phyloP scores from a whole-genome alignment of 495 filamentous ascomycete genomes.

The Copromyces sp. region DNA sequence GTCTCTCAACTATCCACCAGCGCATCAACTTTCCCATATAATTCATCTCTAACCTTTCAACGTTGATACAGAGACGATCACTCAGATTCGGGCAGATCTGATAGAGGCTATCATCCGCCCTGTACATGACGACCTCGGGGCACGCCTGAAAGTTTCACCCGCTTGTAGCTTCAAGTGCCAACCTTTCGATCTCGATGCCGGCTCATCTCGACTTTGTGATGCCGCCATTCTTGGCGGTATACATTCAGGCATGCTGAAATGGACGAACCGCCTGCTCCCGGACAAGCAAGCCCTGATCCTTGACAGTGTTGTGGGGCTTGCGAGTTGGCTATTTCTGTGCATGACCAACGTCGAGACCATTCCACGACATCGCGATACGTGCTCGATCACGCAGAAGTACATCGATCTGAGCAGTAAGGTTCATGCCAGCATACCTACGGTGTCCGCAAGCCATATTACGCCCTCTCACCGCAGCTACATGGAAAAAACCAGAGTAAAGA shows the following conservation, averaged over 20 bases:
- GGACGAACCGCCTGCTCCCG: neutral
- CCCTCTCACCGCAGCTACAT: neutral
- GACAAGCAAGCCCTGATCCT: neutral
- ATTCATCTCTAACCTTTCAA: neutral
- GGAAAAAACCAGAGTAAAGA: neutral
- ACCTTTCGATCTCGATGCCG: neutral
- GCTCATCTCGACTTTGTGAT: neutral
- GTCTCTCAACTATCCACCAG: neutral
- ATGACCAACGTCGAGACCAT: neutral
- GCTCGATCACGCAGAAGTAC: neutral
- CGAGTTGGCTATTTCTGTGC: neutral
- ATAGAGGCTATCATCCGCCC: neutral
- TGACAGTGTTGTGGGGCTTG: neutral
- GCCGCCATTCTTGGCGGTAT: neutral
- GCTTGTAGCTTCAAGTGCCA: neutral
- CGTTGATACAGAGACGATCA: neutral
- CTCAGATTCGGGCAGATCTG: neutral
- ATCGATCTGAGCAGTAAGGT: neutral
- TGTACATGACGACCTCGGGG: neutral
- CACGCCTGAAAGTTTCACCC: neutral
- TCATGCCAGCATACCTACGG: neutral
- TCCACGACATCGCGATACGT: neutral
- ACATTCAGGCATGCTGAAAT: neutral
- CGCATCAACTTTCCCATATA: too few species aligned
- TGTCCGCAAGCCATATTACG: neutral